phyloP scores from a whole-genome alignment of 176 grass and related monocot genomes.

The Oryza longistaminata region DNA sequence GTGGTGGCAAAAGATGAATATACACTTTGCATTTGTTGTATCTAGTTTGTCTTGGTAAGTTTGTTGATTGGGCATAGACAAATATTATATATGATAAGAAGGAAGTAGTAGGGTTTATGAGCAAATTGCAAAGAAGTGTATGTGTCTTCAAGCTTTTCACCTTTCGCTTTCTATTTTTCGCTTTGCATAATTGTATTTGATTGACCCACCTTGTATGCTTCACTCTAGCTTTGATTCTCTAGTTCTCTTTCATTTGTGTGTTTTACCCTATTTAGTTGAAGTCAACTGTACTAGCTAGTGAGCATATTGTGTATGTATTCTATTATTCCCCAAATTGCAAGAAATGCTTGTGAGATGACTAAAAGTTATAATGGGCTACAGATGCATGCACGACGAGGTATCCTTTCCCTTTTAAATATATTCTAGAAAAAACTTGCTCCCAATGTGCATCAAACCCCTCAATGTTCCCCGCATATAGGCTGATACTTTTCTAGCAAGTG shows the following conservation, averaged over 20 bases:
- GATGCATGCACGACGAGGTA: constrained; percentile 30
- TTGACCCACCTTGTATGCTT: not conserved
- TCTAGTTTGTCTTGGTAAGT: not conserved
- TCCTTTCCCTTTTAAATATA: not conserved
- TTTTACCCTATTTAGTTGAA: not conserved
- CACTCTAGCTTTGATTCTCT: not conserved
- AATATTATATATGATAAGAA: not conserved
- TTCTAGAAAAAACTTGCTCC: constrained; percentile 6
- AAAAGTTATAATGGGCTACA: constrained; percentile 20
- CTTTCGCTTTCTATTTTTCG: constrained; percentile 19
- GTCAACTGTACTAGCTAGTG: not conserved
- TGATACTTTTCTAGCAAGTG: not conserved
- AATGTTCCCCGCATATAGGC: constrained; percentile 8
- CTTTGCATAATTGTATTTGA: constrained; percentile 14
- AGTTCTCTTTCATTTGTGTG: not conserved
- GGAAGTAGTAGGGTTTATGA: not conserved
- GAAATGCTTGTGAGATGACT: constrained; percentile 18
- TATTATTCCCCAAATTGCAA: constrained; percentile 34
- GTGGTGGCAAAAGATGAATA: not conserved
- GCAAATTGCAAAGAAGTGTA: not conserved
- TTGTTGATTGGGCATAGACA: too few species aligned
- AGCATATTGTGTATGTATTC: not conserved
- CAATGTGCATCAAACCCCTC: not conserved
- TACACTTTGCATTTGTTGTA: not conserved
- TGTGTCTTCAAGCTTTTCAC: not conserved